Evolutionary conservation across 805 yeast genomes (phyloP).

Genomic region (Barnettozyma californica): DNA sequence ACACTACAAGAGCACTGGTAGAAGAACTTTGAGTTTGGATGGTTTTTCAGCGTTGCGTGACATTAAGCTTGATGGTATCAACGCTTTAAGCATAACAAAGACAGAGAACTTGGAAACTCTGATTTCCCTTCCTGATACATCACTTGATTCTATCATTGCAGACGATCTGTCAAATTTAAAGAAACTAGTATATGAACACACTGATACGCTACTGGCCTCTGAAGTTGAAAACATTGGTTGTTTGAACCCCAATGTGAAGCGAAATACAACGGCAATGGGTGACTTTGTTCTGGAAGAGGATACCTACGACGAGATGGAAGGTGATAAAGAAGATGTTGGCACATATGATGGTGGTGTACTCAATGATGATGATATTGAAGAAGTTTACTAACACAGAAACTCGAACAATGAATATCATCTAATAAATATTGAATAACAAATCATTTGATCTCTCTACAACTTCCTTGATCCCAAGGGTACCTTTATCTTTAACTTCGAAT

Average conservation of each 20-base stretch:
- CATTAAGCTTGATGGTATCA: slow-evolving; percentile 5
- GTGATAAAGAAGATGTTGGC: background rate
- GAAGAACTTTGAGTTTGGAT: background rate
- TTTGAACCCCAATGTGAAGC: background rate
- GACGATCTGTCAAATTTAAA: slow-evolving; percentile 3
- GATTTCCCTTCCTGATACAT: slow-evolving; percentile 4
- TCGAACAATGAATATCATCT: too few relatives aligned
- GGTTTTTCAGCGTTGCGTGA: background rate
- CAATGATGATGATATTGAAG: slow-evolving; percentile 8
- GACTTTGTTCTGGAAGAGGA: slow-evolving; percentile 1
- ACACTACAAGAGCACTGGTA: background rate
- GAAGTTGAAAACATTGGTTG: slow-evolving; percentile 1
- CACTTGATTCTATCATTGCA: slow-evolving; percentile 1
- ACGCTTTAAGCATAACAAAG: background rate
- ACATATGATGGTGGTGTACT: background rate
- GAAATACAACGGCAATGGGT: background rate
- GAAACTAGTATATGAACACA: slow-evolving; percentile 2
- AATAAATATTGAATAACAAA: background rate
- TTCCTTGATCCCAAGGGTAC: background rate
- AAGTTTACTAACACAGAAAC: slow-evolving; percentile 4
- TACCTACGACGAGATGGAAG: background rate
- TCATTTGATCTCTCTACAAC: slow-evolving; percentile 1
- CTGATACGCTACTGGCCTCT: background rate
- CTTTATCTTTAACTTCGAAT: background rate
- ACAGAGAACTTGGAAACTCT: background rate